Evolutionary conservation across 805 yeast genomes (phyloP).

Genomic region (Yamadazyma ubonensis): DNA sequence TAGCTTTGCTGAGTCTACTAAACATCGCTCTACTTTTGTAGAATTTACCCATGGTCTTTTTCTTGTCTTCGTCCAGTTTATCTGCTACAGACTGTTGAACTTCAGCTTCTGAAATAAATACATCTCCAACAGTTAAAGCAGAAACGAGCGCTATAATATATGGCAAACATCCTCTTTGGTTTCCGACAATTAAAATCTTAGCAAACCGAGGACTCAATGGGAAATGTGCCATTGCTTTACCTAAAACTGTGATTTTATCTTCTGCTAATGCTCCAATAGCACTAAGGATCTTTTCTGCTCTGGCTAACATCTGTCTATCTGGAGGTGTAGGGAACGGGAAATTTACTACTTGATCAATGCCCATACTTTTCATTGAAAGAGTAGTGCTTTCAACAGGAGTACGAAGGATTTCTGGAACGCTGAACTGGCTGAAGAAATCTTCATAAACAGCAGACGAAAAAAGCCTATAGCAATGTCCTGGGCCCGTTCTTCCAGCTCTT

Average conservation of each 20-base stretch:
- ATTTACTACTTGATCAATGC: conserved; percentile 82
- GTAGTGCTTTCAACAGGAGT: conserved; percentile 98
- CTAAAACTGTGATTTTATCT: conserved; percentile 66
- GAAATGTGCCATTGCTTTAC: conserved; percentile 82
- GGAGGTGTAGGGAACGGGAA: conserved; percentile 98
- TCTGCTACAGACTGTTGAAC: conserved; percentile 30
- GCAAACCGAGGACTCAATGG: conserved; percentile 94
- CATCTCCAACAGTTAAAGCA: conserved; percentile 91
- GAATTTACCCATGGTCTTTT: conserved; percentile 42
- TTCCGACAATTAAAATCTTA: conserved; percentile 83
- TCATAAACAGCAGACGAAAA: conserved; percentile 94
- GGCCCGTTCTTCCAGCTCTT: conserved; percentile 98
- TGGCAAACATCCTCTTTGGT: conserved; percentile 81
- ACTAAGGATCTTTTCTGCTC: conserved; percentile 66
- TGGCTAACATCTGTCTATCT: conserved; percentile 52
- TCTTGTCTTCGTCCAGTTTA: conserved; percentile 38
- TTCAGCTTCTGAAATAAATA: conserved; percentile 74
- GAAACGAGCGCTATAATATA: conserved; percentile 91
- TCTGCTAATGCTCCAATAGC: conserved; percentile 75
- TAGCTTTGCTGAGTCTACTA: conserved; percentile 62
- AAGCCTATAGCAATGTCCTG: conserved; percentile 93
- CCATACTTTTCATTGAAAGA: conserved; percentile 94
- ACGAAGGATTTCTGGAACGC: conserved; percentile 85
- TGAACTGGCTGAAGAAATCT: conserved; percentile 76
- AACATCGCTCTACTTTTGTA: conserved; percentile 60